A percentile compares a stretch with the other conserved stretches of the same genome.
phyloP scores from a whole-genome alignment of 176 grass and related monocot genomes.

The Luzula sylvatica region DNA sequence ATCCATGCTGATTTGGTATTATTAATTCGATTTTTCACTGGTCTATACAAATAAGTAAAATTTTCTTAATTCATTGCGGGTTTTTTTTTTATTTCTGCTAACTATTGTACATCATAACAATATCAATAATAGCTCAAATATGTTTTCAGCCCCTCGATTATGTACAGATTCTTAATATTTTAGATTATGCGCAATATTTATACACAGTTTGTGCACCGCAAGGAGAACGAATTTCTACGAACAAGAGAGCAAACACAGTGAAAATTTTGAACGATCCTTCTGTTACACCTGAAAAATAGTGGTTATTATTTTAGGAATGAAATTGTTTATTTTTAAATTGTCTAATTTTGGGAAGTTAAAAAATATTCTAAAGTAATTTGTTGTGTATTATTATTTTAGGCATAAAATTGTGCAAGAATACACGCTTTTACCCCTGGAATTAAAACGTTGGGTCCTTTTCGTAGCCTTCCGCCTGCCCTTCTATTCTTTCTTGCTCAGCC shows the following conservation, averaged over 20 bases:
- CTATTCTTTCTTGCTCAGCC: no score
- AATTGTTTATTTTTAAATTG: neutral
- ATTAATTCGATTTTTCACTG: no score
- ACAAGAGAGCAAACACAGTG: constrained; percentile 67
- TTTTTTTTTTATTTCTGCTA: no score
- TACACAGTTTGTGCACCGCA: constrained; percentile 90
- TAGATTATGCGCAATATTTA: constrained; percentile 67
- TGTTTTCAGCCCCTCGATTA: neutral
- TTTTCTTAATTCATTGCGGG: no score
- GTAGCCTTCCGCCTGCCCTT: no score
- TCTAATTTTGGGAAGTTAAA: neutral
- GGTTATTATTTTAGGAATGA: constrained; percentile 43
- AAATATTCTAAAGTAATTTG: neutral
- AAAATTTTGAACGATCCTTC: constrained; percentile 71
- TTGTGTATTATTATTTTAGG: constrained; percentile 24
- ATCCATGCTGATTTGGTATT: no score
- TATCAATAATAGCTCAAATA: no score
- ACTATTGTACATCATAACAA: no score
- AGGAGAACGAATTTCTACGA: constrained; percentile 82
- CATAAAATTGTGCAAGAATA: constrained; percentile 97
- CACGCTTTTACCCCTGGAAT: constrained; percentile 91
- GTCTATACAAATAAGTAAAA: no score
- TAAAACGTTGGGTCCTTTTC: no score
- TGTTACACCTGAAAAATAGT: constrained; percentile 63
- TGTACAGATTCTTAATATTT: neutral